phyloP scores from a whole-genome alignment of 371 early-diverging fungal species.

The Mortierella sp. region DNA sequence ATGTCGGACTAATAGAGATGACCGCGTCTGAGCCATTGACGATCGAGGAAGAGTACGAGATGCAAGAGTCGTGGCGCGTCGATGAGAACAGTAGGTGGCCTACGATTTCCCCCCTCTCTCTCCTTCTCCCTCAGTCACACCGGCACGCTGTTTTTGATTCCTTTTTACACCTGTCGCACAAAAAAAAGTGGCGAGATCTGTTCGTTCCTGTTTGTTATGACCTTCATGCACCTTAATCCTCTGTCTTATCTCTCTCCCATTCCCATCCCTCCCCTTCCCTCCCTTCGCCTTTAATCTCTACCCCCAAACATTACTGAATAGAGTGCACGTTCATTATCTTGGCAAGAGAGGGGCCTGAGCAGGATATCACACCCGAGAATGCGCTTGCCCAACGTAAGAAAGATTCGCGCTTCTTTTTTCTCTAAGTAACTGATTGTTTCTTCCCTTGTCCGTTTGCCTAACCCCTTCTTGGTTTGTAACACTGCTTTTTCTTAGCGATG shows the following conservation, averaged over 20 bases:
- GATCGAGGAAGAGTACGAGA: constrained; percentile 92
- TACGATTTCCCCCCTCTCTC: background rate
- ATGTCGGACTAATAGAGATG: constrained; percentile 71
- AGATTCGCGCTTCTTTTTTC: background rate
- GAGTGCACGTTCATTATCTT: constrained; percentile 83
- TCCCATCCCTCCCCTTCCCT: background rate
- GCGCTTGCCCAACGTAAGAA: constrained; percentile 59
- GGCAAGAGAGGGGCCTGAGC: constrained; percentile 46
- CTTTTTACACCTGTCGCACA: background rate
- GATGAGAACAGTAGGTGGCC: constrained; percentile 81
- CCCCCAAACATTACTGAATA: constrained; percentile 27
- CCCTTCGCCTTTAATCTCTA: background rate
- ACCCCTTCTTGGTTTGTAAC: background rate
- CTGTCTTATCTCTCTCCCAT: background rate
- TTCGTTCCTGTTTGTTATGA: background rate
- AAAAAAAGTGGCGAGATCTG: background rate
- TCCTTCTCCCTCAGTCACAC: background rate
- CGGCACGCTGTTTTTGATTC: background rate
- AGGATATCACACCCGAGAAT: constrained; percentile 57
- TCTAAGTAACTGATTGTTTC: too few species aligned
- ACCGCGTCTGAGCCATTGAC: constrained; percentile 95
- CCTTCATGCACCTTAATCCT: background rate
- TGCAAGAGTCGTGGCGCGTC: constrained; percentile 91
- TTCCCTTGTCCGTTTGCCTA: background rate
- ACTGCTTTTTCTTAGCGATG: constrained; percentile 73